phyloP scores from a whole-genome alignment of 2,329 filamentous ascomycete species.

The Aphanoascus verrucosus region DNA sequence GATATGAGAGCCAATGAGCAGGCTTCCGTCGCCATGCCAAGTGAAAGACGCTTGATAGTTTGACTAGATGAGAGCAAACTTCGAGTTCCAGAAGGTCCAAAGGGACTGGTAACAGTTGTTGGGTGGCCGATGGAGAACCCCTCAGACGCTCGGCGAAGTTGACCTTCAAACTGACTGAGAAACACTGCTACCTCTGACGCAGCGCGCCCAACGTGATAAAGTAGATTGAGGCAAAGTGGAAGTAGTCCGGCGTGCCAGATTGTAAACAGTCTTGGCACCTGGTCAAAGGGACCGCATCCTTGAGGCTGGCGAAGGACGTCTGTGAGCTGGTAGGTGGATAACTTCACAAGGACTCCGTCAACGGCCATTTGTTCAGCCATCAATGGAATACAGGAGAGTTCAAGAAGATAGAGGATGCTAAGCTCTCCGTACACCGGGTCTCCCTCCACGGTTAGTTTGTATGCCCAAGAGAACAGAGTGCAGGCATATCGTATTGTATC shows the following conservation, averaged over 20 bases:
- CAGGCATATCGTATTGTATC: slow-evolving; percentile 70
- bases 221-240: slow-evolving; percentile 77
- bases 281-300: slow-evolving; percentile 67
- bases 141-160: slow-evolving; percentile 61
- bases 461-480: slow-evolving; percentile 87
- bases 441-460: slow-evolving; percentile 62
- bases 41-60: slow-evolving; percentile 54
- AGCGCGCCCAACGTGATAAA: slow-evolving; percentile 68
- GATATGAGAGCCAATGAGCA: slow-evolving; percentile 69
- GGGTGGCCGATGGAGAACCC: slow-evolving; percentile 49
- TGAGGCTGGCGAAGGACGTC: slow-evolving; percentile 60
- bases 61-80: slow-evolving; percentile 9
- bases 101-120: slow-evolving; percentile 34
- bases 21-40: slow-evolving; percentile 63
- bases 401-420: slow-evolving; percentile 77
- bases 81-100: background rate
- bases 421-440: slow-evolving; percentile 91
- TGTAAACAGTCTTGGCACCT: slow-evolving; percentile 64
- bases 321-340: slow-evolving; percentile 69
- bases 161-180: slow-evolving; percentile 75
- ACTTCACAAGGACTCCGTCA: slow-evolving; percentile 68
- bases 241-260: slow-evolving; percentile 87
- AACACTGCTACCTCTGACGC: slow-evolving; percentile 78
- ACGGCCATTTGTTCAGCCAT: slow-evolving; percentile 85
- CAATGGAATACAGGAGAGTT: slow-evolving; percentile 67